Evolutionary conservation across 2,329 filamentous ascomycete genomes (phyloP).

Genomic region (Botrytis galanthina): DNA sequence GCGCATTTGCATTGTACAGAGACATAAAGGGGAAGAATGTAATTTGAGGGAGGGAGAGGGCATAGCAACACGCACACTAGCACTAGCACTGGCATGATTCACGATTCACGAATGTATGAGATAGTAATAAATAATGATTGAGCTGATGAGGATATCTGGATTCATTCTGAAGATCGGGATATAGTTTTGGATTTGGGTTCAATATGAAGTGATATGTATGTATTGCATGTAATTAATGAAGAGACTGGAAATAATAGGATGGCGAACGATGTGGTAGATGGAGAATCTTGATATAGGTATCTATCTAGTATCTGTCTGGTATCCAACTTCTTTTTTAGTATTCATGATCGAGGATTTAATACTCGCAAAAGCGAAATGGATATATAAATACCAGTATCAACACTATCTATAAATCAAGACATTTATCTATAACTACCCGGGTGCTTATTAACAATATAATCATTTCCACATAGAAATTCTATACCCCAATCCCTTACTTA

Average conservation of each 20-base stretch:
- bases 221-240: fast-evolving
- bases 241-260: neutral
- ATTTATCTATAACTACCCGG: too few relatives aligned
- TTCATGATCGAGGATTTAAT: too few relatives aligned
- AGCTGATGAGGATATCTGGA: neutral
- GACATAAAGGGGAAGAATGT: neutral
- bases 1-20: neutral
- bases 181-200: neutral
- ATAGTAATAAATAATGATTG: neutral
- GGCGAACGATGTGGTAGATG: too few relatives aligned
- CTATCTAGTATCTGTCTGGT: neutral
- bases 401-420: fast-evolving
- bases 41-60: neutral
- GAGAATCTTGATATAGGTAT: too few relatives aligned
- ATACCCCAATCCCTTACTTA: too few relatives aligned
- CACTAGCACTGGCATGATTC: neutral
- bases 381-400: too few relatives aligned
- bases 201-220: neutral
- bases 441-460: neutral
- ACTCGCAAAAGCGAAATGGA: too few relatives aligned
- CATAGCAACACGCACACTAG: neutral
- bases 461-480: neutral
- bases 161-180: neutral
- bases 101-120: neutral
- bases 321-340: too few relatives aligned